Evolutionary conservation across 371 early-diverging fungal genomes (phyloP).

Genomic region (Syncephalastrum sp.): DNA sequence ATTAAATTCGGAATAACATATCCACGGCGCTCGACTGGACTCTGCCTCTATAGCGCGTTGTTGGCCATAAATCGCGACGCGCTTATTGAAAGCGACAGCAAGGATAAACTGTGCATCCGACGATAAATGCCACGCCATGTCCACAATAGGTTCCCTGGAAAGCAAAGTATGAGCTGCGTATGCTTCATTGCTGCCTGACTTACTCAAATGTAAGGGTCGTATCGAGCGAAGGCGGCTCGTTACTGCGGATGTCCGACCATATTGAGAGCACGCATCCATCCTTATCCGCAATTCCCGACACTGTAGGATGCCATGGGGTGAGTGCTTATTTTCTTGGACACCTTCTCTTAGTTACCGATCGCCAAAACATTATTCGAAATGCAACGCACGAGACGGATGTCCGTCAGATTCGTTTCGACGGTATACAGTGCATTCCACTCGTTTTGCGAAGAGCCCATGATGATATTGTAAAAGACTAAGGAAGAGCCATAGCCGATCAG

Average conservation of each 20-base stretch:
- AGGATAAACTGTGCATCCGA: constrained; percentile 73
- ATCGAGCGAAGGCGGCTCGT: constrained; percentile 22
- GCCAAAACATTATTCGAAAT: constrained; percentile 14
- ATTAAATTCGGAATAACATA: constrained; percentile 41
- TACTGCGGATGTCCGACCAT: constrained; percentile 37
- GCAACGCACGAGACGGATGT: constrained; percentile 16
- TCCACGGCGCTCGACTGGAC: constrained; percentile 35
- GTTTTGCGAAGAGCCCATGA: too few species aligned
- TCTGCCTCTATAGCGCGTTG: constrained; percentile 29
- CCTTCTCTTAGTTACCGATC: constrained; percentile 13
- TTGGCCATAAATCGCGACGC: constrained; percentile 55
- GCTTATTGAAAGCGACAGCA: constrained; percentile 54
- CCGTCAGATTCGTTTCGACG: constrained; percentile 14
- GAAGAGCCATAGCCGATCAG: too few species aligned
- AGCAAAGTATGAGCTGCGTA: background rate
- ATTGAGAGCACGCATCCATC: constrained; percentile 20
- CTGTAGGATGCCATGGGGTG: constrained; percentile 3
- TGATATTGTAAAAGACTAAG: background rate
- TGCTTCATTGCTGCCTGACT: background rate
- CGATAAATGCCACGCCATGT: constrained; percentile 70
- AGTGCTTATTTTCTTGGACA: background rate
- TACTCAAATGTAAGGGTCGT: constrained; percentile 26
- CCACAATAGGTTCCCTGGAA: constrained; percentile 39
- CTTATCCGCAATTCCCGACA: constrained; percentile 19
- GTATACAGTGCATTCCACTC: constrained; percentile 28